phyloP scores from a whole-genome alignment of 2,329 filamentous ascomycete genomes.

The Claviceps cyperi region DNA sequence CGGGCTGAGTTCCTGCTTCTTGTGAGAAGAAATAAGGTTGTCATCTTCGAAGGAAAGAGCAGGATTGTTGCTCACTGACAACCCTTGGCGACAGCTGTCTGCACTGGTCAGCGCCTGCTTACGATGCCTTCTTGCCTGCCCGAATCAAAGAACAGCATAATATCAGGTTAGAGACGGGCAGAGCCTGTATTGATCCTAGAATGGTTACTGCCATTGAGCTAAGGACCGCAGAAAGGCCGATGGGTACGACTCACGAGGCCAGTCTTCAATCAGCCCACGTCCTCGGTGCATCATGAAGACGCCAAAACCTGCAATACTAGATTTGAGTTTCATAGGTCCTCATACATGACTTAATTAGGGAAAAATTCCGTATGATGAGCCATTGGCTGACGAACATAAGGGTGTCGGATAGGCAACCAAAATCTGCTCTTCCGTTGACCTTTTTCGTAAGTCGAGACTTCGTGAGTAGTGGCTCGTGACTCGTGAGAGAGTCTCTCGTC shows the following conservation, averaged over 20 bases:
- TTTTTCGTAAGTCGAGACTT: not conserved
- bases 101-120: not conserved
- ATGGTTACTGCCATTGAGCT: not conserved
- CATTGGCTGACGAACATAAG: not conserved
- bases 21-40: not conserved
- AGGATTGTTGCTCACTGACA: not conserved
- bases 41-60: slow-evolving; percentile 2
- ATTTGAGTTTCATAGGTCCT: not conserved
- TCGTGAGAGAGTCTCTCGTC: too few relatives aligned
- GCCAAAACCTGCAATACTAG: not conserved
- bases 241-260: not conserved
- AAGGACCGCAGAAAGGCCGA: not conserved
- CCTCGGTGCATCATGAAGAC: not conserved
- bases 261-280: not conserved
- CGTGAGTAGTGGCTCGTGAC: too few relatives aligned
- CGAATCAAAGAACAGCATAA: not conserved
- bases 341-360: not conserved
- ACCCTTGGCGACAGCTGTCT: slow-evolving; percentile 1
- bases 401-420: not conserved
- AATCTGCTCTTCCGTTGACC: not conserved
- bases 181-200: not conserved
- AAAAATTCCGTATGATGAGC: not conserved
- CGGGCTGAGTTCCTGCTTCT: not conserved
- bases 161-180: not conserved
- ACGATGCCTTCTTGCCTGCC: not conserved